Evolutionary conservation across 495 filamentous ascomycete genomes (phyloP), one percentile per base, ranked within the genome.

Genomic region (Aspergillus bertholletiae): DNA sequence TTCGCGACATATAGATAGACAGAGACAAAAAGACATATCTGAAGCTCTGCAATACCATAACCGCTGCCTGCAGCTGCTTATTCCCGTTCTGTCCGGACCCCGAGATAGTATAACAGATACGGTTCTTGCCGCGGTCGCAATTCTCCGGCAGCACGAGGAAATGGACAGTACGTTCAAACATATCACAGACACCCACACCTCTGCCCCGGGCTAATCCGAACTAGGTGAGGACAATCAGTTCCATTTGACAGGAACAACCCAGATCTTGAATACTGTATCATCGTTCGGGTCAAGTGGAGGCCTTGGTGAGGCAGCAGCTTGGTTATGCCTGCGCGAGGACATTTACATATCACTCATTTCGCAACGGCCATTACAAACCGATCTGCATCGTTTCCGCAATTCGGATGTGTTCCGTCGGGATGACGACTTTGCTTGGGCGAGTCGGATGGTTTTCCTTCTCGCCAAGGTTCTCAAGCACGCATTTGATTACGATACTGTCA

Each of bases 141-240:
- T 69, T 21, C 57, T 69, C 18, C 62, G 64, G 13, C 64, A 69
- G 44, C 60, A 63, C 52, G 64, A 69, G 48, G 64, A 69, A 51
- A 69, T 69, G 66, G 66, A 67, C 41, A 59, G 64, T 65, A 58
- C 5, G 58, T 27, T 20, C 7, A 21, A 20, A 26, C 0, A 13
- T 15, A 17, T 35, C 20, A 18, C 32, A n/a, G 11, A 20, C 5
- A 35, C 0, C 11, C n/a, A n/a, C n/a, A n/a, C n/a, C n/a, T n/a
- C n/a, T 48, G 26, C 15, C n/a, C n/a, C 26, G 24, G 15, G 32
- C 26, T 40, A 12, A 52, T 23, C 4, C 21, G 2, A 8, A 43
- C n/a, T 44, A 69, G 66, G 59, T 8, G 66, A 67, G 47, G 66
- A 69, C 50, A 61, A 69, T 27, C 64, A 67, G 37, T 67, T 69